Percentiles rank a stretch among this genome's conserved stretches.
Conservation (phyloP, 345 rosid species). For the Citrus maxima region DNA sequence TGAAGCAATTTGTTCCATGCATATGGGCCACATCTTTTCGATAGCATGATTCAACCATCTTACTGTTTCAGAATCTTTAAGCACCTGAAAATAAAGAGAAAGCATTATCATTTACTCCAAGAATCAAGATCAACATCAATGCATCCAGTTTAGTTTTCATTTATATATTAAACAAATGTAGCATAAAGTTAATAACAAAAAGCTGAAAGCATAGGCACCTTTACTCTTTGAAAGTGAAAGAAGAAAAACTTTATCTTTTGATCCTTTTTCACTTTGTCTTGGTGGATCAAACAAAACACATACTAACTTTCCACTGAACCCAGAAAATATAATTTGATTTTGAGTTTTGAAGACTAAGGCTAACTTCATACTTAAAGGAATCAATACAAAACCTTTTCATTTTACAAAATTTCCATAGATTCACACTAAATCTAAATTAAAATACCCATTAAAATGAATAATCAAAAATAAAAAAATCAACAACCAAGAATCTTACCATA, state of each 20-base stretch:
- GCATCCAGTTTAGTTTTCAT: background rate
- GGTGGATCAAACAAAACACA: background rate
- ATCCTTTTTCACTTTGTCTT: background rate
- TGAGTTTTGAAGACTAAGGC: background rate
- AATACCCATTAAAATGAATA: background rate
- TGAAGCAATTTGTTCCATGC: slow-evolving; percentile 86
- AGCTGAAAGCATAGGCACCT: background rate
- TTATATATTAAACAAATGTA: background rate
- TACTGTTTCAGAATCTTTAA: slow-evolving; percentile 82
- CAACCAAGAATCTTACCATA: background rate
- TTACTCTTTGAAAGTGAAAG: background rate
- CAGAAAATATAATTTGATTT: background rate
- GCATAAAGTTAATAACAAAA: background rate
- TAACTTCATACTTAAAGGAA: background rate
- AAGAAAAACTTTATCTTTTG: background rate
- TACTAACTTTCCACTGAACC: background rate
- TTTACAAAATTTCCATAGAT: background rate
- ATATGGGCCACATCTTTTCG: slow-evolving; percentile 90
- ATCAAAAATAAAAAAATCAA: background rate
- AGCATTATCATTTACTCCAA: background rate
- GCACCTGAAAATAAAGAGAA: slow-evolving; percentile 44
- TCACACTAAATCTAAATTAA: background rate
- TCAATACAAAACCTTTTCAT: background rate
- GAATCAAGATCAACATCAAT: background rate
- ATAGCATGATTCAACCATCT: slow-evolving; percentile 88